Base-by-base conservation (phyloP, 2,329 filamentous ascomycete species). In the Hypoxylon sp. region DNA sequence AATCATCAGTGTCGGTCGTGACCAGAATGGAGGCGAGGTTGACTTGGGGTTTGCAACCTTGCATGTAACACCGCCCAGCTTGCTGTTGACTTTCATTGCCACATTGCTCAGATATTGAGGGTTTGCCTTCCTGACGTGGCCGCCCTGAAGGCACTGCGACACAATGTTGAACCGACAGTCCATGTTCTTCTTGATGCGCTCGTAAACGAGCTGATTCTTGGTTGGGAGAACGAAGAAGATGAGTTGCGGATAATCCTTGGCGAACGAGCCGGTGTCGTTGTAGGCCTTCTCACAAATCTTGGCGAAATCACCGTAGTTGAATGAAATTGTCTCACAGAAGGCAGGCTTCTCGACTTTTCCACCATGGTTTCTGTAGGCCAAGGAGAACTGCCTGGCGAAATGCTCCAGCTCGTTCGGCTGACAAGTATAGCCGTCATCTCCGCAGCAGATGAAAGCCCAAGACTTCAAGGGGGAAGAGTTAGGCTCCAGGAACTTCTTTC, bases 31-130 rank as follows among this genome's bases (percentile, higher is more conserved):
- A 17, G 78, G 75, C 54, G 53, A 79, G 76, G 2, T 55, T 79
- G 76, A n/a, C 6, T 22, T 80, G 49, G 75, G 80, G 57, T 70
- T 77, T 40, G 76, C 68, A 7, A 82, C 77, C 49, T 79, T 84
- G 58, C 83, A 90, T 0, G 94, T 98, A 0, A 89, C 87, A 5
- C 96, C 96, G 13, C 96, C 96, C 2, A 99, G 87, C 83, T 99
- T 99, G 2, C 93, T 92, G 75, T 99, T 98, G 72, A 99, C 90
- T 83, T 99, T 99, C 93, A 99, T 96, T 71, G 90, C 88, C 0
- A 99, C 94, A 69, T 99, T 99, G 0, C 93, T 96, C 75, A 93
- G 91, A 80, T 98, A 98, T 75, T 99, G 96, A 0, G 86, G 86
- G 22, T 92, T 89, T 14, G 88, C 88, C 77, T 91, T 91, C 40